Evolutionary conservation across 2,329 filamentous ascomycete genomes (phyloP).

Genomic region (Paecilomyces sp.): DNA sequence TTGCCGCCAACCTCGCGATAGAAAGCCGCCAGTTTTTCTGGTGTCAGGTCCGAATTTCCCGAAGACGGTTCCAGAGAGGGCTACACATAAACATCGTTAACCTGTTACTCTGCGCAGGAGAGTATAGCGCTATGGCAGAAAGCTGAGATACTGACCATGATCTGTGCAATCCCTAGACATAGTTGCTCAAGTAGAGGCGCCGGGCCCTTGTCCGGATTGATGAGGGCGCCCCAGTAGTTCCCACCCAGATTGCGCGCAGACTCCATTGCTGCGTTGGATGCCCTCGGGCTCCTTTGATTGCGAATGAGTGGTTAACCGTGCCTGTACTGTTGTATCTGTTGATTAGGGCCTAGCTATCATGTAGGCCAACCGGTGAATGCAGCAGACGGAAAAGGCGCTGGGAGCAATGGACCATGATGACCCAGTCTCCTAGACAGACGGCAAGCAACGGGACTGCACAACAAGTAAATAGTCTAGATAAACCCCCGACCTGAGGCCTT

Average conservation of each 20-base stretch:
- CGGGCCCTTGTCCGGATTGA: constrained; percentile 60
- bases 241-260: constrained; percentile 14
- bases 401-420: neutral
- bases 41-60: constrained; percentile 41
- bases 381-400: neutral
- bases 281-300: neutral
- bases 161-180: constrained; percentile 58
- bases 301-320: neutral
- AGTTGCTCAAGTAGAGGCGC: constrained; percentile 61
- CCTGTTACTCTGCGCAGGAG: no score
- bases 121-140: neutral
- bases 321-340: neutral
- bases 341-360: neutral
- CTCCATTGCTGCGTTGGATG: constrained; percentile 18
- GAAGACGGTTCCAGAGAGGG: constrained; percentile 24
- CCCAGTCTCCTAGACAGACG: neutral
- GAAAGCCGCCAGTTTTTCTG: constrained; percentile 66
- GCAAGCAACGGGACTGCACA: neutral
- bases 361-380: neutral
- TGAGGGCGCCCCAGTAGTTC: constrained; percentile 55
- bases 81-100: constrained; percentile 8
- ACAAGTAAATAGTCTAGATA: neutral
- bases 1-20: constrained; percentile 69
- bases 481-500: neutral
- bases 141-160: constrained; percentile 54